Conservation (phyloP, 345 rosid species). For the Linum usitatissimum region DNA sequence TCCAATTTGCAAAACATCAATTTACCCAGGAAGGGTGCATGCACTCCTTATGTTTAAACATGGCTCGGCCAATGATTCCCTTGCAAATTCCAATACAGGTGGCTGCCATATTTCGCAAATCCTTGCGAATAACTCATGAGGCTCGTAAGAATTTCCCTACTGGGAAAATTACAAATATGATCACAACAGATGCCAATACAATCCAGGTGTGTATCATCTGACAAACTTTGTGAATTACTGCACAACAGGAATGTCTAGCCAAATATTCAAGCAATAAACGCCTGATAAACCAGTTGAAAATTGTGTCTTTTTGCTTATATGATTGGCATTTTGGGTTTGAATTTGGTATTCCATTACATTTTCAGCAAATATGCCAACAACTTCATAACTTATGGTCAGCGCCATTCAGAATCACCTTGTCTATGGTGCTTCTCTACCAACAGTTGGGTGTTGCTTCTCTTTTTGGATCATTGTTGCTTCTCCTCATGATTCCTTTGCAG, state of each 20-base stretch:
- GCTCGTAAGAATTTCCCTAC: constrained; percentile 19
- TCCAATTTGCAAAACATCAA: too few species aligned
- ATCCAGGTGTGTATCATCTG: constrained; percentile 17
- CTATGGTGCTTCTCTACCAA: constrained; percentile 27
- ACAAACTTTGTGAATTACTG: not conserved
- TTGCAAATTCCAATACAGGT: constrained; percentile 16
- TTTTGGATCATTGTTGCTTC: constrained; percentile 17
- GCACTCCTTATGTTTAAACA: too few species aligned
- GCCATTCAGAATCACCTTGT: constrained; percentile 23
- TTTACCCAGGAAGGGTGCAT: too few species aligned
- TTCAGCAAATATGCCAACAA: constrained; percentile 23
- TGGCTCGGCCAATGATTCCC: too few species aligned
- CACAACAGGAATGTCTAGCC: not conserved
- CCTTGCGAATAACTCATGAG: constrained; percentile 23
- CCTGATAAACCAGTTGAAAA: not conserved
- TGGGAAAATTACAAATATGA: constrained; percentile 28
- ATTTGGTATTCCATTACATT: not conserved
- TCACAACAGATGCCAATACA: constrained; percentile 26
- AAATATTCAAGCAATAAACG: not conserved
- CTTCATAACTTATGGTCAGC: constrained; percentile 27
- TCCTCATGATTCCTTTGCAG: constrained; percentile 22
- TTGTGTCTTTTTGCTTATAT: not conserved
- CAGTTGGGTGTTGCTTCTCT: constrained; percentile 27
- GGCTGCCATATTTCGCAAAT: constrained; percentile 28
- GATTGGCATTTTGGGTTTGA: not conserved